Percentiles rank a stretch among this genome's conserved stretches.
Evolutionary conservation across 2,329 filamentous ascomycete species (phyloP).

Genomic region (Colletotrichum sp.): DNA sequence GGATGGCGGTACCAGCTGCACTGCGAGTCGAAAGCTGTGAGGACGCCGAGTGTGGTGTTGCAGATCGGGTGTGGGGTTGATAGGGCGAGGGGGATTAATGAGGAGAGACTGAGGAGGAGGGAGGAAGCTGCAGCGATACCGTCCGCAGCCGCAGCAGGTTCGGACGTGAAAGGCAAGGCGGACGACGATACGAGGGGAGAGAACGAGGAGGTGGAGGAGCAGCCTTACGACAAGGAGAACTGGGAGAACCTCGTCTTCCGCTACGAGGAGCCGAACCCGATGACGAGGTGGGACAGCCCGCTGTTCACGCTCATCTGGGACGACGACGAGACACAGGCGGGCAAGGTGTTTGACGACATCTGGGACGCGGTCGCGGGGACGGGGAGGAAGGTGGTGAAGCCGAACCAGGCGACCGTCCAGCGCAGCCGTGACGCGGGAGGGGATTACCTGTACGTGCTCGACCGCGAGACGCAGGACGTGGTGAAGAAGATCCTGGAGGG

Average conservation of each 20-base stretch:
- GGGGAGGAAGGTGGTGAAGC: conserved; percentile 66
- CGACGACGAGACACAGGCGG: conserved; percentile 67
- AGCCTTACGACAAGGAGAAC: conserved; percentile 60
- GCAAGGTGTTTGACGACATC: conserved; percentile 64
- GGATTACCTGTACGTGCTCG: conserved; percentile 82
- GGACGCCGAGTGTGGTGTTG: conserved; percentile 77
- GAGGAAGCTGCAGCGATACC: conserved; percentile 1
- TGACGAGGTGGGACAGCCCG: conserved; percentile 84
- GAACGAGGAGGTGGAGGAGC: conserved; percentile 33
- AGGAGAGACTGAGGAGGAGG: conserved; percentile 51
- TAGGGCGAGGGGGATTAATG: conserved; percentile 63
- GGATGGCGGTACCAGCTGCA: conserved; percentile 87
- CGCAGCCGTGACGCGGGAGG: conserved; percentile 65
- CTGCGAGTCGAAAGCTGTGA: conserved; percentile 81
- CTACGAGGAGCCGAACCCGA: conserved; percentile 86
- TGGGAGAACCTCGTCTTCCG: conserved; percentile 83
- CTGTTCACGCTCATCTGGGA: conserved; percentile 81
- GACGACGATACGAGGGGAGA: conserved; percentile 39
- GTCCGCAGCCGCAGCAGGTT: background rate
- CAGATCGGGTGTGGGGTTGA: conserved; percentile 64
- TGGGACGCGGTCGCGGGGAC: conserved; percentile 77
- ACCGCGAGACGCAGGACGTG: conserved; percentile 79
- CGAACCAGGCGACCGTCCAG: conserved; percentile 77
- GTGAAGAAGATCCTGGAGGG: conserved; percentile 72
- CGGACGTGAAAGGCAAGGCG: background rate